phyloP scores from a whole-genome alignment of 345 rosid genomes.

The Alliaria petiolata region DNA sequence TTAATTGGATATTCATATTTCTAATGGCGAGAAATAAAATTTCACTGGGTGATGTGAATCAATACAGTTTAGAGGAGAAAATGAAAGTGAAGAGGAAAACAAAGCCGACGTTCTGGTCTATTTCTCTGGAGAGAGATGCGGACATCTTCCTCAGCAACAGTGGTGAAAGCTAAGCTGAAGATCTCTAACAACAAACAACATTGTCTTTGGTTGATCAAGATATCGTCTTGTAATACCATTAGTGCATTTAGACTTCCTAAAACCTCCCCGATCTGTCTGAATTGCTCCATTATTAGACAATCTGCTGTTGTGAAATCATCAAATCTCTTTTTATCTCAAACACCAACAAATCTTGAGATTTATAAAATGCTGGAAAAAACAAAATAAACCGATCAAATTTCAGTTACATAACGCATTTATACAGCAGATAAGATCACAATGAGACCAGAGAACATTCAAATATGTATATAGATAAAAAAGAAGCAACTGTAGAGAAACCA shows the following conservation, averaged over 20 bases:
- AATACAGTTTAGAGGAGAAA: too few relatives aligned
- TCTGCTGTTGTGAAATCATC: background rate
- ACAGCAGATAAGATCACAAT: background rate
- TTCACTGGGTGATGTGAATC: too few relatives aligned
- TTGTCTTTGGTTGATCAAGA: slow-evolving; percentile 66
- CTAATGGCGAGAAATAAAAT: too few relatives aligned
- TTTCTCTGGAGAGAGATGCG: too few relatives aligned
- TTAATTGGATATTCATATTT: too few relatives aligned
- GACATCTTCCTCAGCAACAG: slow-evolving; percentile 61
- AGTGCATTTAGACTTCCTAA: slow-evolving; percentile 83
- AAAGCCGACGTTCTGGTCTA: too few relatives aligned
- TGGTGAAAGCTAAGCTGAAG: slow-evolving; percentile 60
- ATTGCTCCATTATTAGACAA: slow-evolving; percentile 53
- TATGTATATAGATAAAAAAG: background rate
- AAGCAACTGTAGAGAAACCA: too few relatives aligned
- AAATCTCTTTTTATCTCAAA: background rate
- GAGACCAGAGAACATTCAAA: background rate
- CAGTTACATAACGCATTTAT: background rate
- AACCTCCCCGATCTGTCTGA: slow-evolving; percentile 88
- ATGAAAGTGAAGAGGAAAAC: too few relatives aligned
- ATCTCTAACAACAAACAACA: slow-evolving; percentile 60
- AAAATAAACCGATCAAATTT: background rate
- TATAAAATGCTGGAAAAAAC: background rate
- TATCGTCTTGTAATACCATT: slow-evolving; percentile 78
- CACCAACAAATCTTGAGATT: background rate